These are phyloP conservation scores for Rhizophagus prolifer DNA, from an alignment of 192 early-diverging fungal species.

Conservation along the genomic window DNA sequence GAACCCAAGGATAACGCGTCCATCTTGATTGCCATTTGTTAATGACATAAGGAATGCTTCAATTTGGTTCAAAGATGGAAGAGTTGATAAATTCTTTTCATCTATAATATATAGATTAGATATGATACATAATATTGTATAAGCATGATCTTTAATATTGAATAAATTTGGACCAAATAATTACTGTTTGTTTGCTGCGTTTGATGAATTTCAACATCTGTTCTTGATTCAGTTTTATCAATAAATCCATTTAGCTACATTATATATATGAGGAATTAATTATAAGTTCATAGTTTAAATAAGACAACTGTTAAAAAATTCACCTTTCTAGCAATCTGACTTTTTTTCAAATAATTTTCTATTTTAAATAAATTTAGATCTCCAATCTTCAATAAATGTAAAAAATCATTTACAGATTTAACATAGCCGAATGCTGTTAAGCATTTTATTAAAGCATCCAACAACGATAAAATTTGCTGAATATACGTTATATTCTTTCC, in stretches of 20 bases:
- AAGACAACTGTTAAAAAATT: not conserved
- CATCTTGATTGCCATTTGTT: constrained; percentile 65
- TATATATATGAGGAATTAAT: not conserved
- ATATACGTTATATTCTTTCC: constrained; percentile 78
- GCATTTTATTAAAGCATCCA: constrained; percentile 54
- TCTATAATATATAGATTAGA: not conserved
- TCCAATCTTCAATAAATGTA: constrained; percentile 66
- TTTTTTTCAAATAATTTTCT: constrained; percentile 62
- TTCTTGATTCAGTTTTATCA: constrained; percentile 35
- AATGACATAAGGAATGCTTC: constrained; percentile 59
- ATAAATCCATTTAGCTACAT: constrained; percentile 54
- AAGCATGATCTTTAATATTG: no score
- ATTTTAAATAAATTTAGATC: constrained; percentile 85
- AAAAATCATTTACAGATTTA: constrained; percentile 65
- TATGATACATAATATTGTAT: no score
- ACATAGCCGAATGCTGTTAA: constrained; percentile 43
- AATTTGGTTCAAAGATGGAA: constrained; percentile 44
- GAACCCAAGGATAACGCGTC: constrained; percentile 59
- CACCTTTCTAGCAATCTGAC: constrained; percentile 67
- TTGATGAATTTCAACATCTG: constrained; percentile 18
- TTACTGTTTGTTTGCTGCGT: no score
- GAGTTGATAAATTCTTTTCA: constrained; percentile 24
- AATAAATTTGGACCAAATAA: no score
- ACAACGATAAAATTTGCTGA: constrained; percentile 63
- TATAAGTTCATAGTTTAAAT: not conserved